These are phyloP conservation scores for Aureobasidium sp. DNA, from an alignment of 2,329 filamentous ascomycete genomes.

Conservation along the genomic window DNA sequence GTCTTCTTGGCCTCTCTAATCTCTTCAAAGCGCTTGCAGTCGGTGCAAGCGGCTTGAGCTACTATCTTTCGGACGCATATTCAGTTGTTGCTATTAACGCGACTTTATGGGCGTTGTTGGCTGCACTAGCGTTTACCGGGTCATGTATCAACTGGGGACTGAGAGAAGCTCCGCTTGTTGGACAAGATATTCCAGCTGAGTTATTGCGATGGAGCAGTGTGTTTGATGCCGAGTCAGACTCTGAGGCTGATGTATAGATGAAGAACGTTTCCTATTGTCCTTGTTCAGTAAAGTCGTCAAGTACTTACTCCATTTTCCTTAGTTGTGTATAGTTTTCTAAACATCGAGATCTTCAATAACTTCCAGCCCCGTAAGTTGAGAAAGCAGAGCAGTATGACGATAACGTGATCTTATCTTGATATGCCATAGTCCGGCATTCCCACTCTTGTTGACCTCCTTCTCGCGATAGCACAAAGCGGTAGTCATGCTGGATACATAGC, in stretches of 20 bases:
- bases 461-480: background rate
- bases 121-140: slow-evolving; percentile 35
- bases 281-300: too few species aligned
- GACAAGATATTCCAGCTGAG: slow-evolving; percentile 37
- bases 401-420: too few species aligned
- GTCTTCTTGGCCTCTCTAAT: slow-evolving; percentile 41
- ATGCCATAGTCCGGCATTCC: too few species aligned
- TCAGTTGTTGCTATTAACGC: slow-evolving; percentile 38
- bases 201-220: slow-evolving; percentile 40
- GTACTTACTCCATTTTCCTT: background rate
- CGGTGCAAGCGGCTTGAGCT: slow-evolving; percentile 38
- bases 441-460: too few species aligned
- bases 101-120: slow-evolving; percentile 39
- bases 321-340: background rate
- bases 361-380: too few species aligned
- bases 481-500: background rate
- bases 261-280: background rate
- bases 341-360: too few species aligned
- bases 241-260: slow-evolving; percentile 16
- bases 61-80: slow-evolving; percentile 38
- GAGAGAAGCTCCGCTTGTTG: slow-evolving; percentile 38
- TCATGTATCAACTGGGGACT: slow-evolving; percentile 39
- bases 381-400: too few species aligned
- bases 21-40: slow-evolving; percentile 43
- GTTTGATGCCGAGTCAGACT: slow-evolving; percentile 36